Evolutionary conservation across 257 asterid species (phyloP), one percentile per base, ranked within the genome.

Genomic region (Fraxinus quadrangulata): DNA sequence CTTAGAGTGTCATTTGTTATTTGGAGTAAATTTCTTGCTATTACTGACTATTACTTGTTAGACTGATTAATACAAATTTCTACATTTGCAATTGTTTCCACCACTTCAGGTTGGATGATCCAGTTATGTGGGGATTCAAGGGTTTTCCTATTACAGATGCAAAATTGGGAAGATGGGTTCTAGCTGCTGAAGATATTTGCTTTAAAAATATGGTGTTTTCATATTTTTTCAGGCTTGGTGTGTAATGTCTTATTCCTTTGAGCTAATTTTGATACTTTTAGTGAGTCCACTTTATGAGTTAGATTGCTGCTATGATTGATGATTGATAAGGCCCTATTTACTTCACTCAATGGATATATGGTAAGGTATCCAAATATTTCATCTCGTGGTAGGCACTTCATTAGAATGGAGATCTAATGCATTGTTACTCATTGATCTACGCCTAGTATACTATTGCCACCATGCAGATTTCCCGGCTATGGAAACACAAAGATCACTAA

Each of bases 171-270:
- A 89, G 99, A 81, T 96, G 99, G 99, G 98, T 94, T 42, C 88
- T 93, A 68, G 89, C 99, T 37, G 97, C 99, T 34, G 98, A 96
- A 85, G 99, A 96, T 77, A 93, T 96, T 70, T 96, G 98, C 92
- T 96, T 93, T 87, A 93, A 82, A 81, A 93, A 92, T 73, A 82
- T 84, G 70, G 82, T 88, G 76, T 82, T 87, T 71, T 93, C 99
- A 11, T 96, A 96, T 83, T 78, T 90, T 80, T 96, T 96, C 82
- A 87, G 99, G 69, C 84, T 93, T 83, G 99, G 99, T 93, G 81
- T 72, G 97, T 85, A 75, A 67, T 79, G 12, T 40, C 76, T 82
- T 45, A 77, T 79, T 81, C 26, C 30, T 78, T 73, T 37, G 39
- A 26, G 67, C 73, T 75, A 14, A 54, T 78, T 40, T 67, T 33